Percentiles rank a stretch among this genome's conserved stretches.
These are phyloP conservation scores for Fusarium redolens DNA, from an alignment of 2,329 filamentous ascomycete species.

Conservation along the genomic window DNA sequence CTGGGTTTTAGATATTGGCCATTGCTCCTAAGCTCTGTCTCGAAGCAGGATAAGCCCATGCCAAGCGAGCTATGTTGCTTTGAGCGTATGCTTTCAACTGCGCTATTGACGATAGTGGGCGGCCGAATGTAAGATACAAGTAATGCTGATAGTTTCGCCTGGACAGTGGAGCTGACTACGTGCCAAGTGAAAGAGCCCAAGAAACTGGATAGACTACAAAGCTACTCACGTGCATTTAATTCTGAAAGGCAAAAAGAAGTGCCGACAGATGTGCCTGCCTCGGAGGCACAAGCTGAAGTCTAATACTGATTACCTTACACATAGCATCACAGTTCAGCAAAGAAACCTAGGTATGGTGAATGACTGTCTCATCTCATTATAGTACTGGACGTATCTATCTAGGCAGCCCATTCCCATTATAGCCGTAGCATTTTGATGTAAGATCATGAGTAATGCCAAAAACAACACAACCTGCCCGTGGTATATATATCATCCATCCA, in stretches of 20 bases:
- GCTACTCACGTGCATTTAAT: conserved; percentile 1
- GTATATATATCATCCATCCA: conserved; percentile 30
- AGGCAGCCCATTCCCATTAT: conserved; percentile 1
- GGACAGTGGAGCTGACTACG: conserved; percentile 1
- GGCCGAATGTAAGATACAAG: neutral
- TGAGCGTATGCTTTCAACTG: neutral
- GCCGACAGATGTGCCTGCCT: neutral
- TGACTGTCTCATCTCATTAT: conserved; percentile 23
- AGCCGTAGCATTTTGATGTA: neutral
- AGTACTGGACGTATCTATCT: conserved; percentile 26
- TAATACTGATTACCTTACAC: neutral
- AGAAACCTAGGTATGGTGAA: neutral
- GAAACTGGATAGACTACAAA: neutral
- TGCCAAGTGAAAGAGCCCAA: neutral
- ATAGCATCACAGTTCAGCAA: neutral
- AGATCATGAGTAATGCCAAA: neutral
- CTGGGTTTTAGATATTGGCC: neutral
- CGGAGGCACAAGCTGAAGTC: conserved; percentile 2
- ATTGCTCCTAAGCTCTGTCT: neutral
- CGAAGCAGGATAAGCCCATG: neutral
- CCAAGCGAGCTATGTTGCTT: neutral
- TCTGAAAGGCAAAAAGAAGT: neutral
- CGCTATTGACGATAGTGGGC: neutral
- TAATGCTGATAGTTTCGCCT: neutral
- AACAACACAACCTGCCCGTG: conserved; percentile 4